A percentile compares a stretch with the other conserved stretches of the same genome.
phyloP scores from a whole-genome alignment of 2,329 filamentous ascomycete genomes.

The Aspergillus jensenii region DNA sequence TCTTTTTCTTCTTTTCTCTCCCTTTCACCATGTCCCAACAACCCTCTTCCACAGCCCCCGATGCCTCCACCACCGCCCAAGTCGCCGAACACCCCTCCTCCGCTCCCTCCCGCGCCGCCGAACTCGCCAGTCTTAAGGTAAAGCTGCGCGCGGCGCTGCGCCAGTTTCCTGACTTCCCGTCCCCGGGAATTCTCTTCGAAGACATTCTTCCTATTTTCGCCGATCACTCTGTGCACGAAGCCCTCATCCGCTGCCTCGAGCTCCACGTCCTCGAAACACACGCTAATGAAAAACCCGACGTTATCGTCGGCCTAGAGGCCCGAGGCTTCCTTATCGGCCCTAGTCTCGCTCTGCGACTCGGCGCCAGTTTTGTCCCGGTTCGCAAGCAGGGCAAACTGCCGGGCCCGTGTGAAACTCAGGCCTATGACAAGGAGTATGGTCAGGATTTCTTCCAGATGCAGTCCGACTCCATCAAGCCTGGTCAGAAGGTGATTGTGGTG shows the following conservation, averaged over 20 bases:
- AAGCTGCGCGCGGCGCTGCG: slow-evolving; percentile 72
- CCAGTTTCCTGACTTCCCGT: slow-evolving; percentile 89
- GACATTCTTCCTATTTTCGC: slow-evolving; percentile 97
- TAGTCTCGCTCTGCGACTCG: slow-evolving; percentile 76
- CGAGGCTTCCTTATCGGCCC: slow-evolving; percentile 95
- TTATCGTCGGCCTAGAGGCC: slow-evolving; percentile 90
- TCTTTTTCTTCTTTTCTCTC: slow-evolving; percentile 14
- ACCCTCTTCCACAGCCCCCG: slow-evolving; percentile 27
- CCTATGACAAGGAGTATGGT: slow-evolving; percentile 94
- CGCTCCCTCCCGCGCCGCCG: slow-evolving; percentile 48
- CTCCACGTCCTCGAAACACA: slow-evolving; percentile 71
- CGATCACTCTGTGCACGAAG: slow-evolving; percentile 69
- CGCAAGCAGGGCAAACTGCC: slow-evolving; percentile 96
- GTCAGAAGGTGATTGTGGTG: slow-evolving; percentile 87
- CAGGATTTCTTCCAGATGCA: slow-evolving; percentile 97
- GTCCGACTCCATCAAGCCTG: slow-evolving; percentile 75
- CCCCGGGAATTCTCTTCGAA: slow-evolving; percentile 90
- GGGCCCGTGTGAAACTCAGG: slow-evolving; percentile 79
- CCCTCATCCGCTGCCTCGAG: slow-evolving; percentile 80
- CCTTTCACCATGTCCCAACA: slow-evolving; percentile 42
- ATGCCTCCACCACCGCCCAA: slow-evolving; percentile 44
- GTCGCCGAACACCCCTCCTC: slow-evolving; percentile 45
- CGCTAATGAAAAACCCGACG: slow-evolving; percentile 68
- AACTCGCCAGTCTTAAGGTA: slow-evolving; percentile 64
- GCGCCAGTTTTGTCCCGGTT: slow-evolving; percentile 86